Conservation (phyloP, 108 stramenopile genomes). For the Skeletonema marinoi region DNA sequence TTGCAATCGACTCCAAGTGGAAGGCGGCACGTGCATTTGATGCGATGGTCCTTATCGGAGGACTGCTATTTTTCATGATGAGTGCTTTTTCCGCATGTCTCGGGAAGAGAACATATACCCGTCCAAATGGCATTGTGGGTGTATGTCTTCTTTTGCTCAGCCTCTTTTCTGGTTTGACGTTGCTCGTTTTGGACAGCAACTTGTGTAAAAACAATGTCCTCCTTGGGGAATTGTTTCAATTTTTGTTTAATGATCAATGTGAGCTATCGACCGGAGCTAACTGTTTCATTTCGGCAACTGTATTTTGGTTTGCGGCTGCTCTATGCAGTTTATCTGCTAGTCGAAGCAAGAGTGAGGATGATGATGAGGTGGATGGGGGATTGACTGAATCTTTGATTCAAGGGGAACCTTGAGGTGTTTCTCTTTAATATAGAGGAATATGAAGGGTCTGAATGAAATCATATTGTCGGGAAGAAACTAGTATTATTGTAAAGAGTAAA, state of each 20-base stretch:
- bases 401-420: neutral
- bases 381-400: neutral
- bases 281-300: conserved; percentile 21
- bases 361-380: neutral
- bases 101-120: too few relatives aligned
- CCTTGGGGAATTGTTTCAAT: neutral
- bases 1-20: conserved; percentile 13
- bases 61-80: neutral
- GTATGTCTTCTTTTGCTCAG: neutral
- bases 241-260: conserved; percentile 12
- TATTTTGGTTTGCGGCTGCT: conserved; percentile 30
- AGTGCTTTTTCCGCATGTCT: neutral
- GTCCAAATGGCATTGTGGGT: neutral
- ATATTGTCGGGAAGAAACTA: too few relatives aligned
- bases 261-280: conserved; percentile 10
- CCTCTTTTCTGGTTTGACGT: conserved; percentile 10
- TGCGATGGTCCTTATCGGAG: neutral
- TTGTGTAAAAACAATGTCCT: conserved; percentile 13
- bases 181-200: conserved; percentile 17
- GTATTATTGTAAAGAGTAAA: too few relatives aligned
- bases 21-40: conserved; percentile 17
- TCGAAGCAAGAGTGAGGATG: neutral
- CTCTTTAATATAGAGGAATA: too few relatives aligned
- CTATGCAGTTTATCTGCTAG: conserved; percentile 1
- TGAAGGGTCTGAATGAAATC: too few relatives aligned